A percentile compares a stretch with the other conserved stretches of the same genome.
Conservation (phyloP, 2,329 filamentous ascomycete species). For the Elsinoe necatrix region DNA sequence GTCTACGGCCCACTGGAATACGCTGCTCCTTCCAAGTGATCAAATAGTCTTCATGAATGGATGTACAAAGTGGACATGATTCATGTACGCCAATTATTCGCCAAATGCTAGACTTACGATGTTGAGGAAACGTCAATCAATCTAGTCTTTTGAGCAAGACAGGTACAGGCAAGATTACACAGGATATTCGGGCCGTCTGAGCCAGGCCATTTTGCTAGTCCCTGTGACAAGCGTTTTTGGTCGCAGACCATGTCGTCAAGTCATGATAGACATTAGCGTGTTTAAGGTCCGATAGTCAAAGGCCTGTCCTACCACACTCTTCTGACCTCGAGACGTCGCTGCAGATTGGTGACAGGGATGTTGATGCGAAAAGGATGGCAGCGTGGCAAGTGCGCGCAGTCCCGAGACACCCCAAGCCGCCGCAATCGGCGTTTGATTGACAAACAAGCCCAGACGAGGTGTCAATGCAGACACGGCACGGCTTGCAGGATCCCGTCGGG, state of each 20-base stretch:
- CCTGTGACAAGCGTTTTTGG: background rate
- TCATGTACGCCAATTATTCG: no score
- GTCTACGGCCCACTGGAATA: background rate
- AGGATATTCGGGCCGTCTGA: background rate
- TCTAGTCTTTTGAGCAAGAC: background rate
- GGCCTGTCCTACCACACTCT: background rate
- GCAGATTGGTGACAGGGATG: background rate
- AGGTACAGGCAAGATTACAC: background rate
- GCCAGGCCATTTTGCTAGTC: background rate
- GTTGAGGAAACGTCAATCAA: background rate
- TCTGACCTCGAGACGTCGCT: background rate
- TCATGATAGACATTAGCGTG: background rate
- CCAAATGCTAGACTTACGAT: background rate
- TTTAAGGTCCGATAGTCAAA: background rate
- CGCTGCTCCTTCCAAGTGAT: no score
- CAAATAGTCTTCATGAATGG: no score
- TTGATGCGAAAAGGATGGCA: background rate
- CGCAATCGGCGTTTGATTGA: conserved; percentile 4
- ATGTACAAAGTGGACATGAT: no score
- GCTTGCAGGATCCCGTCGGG: conserved; percentile 3
- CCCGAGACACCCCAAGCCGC: conserved; percentile 1
- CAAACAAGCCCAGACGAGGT: background rate
- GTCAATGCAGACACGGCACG: conserved; percentile 11
- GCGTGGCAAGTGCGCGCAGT: background rate
- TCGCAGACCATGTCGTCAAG: background rate